Evolutionary conservation across 2,329 filamentous ascomycete species (phyloP).

Genomic region (Dissoconium aciculare): DNA sequence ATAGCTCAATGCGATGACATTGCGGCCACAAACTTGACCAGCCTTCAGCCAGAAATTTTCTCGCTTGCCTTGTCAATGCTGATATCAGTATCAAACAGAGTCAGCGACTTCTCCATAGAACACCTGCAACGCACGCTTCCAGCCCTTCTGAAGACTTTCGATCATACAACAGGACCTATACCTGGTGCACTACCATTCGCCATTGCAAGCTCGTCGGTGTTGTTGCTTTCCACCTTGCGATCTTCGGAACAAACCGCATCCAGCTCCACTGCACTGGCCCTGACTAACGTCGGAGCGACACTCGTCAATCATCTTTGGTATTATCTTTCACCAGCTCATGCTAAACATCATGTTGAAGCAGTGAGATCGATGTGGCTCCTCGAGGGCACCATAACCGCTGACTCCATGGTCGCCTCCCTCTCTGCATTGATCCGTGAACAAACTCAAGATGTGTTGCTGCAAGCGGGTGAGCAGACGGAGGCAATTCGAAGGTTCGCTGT

Average conservation of each 20-base stretch:
- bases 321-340: conserved; percentile 64
- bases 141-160: conserved; percentile 2
- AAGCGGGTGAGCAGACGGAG: conserved; percentile 33
- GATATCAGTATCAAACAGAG: background rate
- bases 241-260: conserved; percentile 1
- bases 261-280: background rate
- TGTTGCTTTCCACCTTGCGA: conserved; percentile 8
- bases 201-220: conserved; percentile 12
- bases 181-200: conserved; percentile 9
- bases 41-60: conserved; percentile 5
- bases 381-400: conserved; percentile 33
- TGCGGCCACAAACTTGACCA: background rate
- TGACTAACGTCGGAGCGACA: conserved; percentile 44
- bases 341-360: conserved; percentile 89
- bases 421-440: conserved; percentile 5
- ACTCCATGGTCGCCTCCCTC: conserved; percentile 11
- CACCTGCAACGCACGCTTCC: background rate
- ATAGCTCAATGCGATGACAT: too few species aligned
- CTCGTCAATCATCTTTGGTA: conserved; percentile 63
- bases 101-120: background rate
- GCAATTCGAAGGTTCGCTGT: conserved; percentile 55
- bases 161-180: background rate
- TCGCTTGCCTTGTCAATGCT: conserved; percentile 3
- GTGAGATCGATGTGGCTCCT: conserved; percentile 76
- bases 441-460: too few species aligned